Evolutionary conservation across 176 grass and related monocot species (phyloP).

Genomic region (Guadua angustifolia): DNA sequence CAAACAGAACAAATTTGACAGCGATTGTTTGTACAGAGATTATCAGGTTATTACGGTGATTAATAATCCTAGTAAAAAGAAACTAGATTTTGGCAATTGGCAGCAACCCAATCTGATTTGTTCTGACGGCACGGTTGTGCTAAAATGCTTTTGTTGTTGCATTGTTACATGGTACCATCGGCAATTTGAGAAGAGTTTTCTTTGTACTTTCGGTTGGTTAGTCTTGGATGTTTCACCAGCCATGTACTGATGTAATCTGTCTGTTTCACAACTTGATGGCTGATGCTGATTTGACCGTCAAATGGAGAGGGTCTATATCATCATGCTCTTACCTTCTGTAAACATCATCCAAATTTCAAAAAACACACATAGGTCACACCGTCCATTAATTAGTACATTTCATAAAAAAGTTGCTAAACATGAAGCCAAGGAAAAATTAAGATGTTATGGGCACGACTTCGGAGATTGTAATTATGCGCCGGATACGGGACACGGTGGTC

Average conservation of each 20-base stretch:
- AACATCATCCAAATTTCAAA: slow-evolving; percentile 17
- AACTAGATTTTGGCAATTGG: not conserved
- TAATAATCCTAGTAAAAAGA: not conserved
- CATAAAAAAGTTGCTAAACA: not conserved
- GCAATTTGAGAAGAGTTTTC: not conserved
- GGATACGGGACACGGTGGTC: too few relatives aligned
- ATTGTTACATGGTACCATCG: not conserved
- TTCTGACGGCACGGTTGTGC: not conserved
- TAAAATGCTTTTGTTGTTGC: not conserved
- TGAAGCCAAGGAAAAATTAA: not conserved
- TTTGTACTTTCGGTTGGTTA: not conserved
- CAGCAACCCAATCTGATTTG: not conserved
- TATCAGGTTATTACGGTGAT: not conserved
- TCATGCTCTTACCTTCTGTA: not conserved
- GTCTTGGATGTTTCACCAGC: slow-evolving; percentile 13
- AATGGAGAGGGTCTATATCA: not conserved
- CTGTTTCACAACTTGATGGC: not conserved
- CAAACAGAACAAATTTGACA: not conserved
- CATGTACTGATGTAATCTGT: not conserved
- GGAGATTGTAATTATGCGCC: too few relatives aligned
- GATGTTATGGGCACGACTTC: too few relatives aligned
- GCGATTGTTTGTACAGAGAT: not conserved
- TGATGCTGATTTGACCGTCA: slow-evolving; percentile 5
- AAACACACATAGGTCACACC: not conserved
- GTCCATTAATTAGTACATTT: not conserved